Evolutionary conservation across 257 asterid species (phyloP).

Genomic region (Scutellaria baicalensis): DNA sequence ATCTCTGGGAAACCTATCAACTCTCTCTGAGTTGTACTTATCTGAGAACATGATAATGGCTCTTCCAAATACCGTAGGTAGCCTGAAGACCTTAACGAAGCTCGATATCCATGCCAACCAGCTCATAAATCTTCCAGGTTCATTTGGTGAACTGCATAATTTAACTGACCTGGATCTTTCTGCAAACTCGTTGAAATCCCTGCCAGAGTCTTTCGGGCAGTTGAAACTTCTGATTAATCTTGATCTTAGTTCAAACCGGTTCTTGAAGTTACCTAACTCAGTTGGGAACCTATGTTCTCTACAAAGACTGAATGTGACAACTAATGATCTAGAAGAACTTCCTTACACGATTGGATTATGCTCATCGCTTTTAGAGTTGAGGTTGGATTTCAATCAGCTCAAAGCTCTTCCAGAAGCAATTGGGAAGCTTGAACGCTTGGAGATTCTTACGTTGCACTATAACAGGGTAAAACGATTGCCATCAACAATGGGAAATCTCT

Average conservation of each 20-base stretch:
- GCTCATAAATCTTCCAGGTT: slow-evolving; percentile 69
- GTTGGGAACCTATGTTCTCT: slow-evolving; percentile 50
- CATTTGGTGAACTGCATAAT: slow-evolving; percentile 58
- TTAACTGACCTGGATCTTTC: slow-evolving; percentile 57
- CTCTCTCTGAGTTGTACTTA: slow-evolving; percentile 43
- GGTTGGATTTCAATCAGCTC: slow-evolving; percentile 69
- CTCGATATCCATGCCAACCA: slow-evolving; percentile 66
- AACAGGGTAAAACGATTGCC: slow-evolving; percentile 62
- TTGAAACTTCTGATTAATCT: slow-evolving; percentile 47
- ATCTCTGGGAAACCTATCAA: slow-evolving; percentile 63
- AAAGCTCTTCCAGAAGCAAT: slow-evolving; percentile 68
- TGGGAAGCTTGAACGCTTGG: slow-evolving; percentile 52
- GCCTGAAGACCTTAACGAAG: slow-evolving; percentile 44
- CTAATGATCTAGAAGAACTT: slow-evolving; percentile 71
- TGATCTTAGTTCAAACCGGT: slow-evolving; percentile 63
- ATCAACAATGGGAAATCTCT: slow-evolving; percentile 51
- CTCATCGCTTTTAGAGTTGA: slow-evolving; percentile 54
- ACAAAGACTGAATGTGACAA: slow-evolving; percentile 45
- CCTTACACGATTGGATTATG: slow-evolving; percentile 69
- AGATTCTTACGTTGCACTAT: slow-evolving; percentile 68
- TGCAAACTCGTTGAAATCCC: slow-evolving; percentile 55
- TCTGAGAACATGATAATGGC: slow-evolving; percentile 77
- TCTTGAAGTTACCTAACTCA: slow-evolving; percentile 44
- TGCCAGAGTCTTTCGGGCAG: slow-evolving; percentile 64
- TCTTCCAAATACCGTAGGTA: slow-evolving; percentile 53